phyloP scores from a whole-genome alignment of 2,329 filamentous ascomycete genomes.

The Nemania bipapillata region DNA sequence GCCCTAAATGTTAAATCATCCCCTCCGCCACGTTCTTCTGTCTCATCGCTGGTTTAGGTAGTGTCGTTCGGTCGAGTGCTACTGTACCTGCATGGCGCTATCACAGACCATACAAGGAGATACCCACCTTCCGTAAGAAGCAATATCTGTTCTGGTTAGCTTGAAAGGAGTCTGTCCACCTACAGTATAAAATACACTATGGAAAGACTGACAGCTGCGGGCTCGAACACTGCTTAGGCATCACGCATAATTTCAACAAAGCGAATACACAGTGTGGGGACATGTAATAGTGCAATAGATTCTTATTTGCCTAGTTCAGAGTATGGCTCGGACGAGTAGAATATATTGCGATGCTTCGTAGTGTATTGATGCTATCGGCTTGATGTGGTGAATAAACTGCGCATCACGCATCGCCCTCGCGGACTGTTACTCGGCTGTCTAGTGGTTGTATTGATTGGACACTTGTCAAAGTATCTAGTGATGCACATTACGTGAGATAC shows the following conservation, averaged over 20 bases:
- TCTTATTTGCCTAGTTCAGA: not conserved
- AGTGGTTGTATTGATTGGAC: not conserved
- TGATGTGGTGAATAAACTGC: not conserved
- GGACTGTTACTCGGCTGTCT: not conserved
- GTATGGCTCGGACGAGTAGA: not conserved
- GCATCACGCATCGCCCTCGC: not conserved
- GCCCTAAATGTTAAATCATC: not conserved
- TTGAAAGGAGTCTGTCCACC: not conserved
- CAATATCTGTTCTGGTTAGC: slow-evolving; percentile 28
- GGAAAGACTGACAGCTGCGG: no score
- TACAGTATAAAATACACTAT: not conserved
- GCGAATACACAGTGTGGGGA: not conserved
- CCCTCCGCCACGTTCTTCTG: not conserved
- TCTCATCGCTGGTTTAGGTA: not conserved
- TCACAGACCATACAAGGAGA: slow-evolving; percentile 9
- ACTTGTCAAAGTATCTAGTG: not conserved
- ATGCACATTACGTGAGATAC: slow-evolving; percentile 2
- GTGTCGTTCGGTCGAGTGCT: not conserved
- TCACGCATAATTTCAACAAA: not conserved
- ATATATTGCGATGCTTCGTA: not conserved
- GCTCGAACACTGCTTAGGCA: not conserved
- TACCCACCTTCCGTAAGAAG: slow-evolving; percentile 34
- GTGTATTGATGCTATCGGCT: not conserved
- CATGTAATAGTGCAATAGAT: not conserved
- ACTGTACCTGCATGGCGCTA: not conserved